Base-by-base conservation (phyloP, 2,329 filamentous ascomycete genomes). In the Dendrostoma leiphaemia region DNA sequence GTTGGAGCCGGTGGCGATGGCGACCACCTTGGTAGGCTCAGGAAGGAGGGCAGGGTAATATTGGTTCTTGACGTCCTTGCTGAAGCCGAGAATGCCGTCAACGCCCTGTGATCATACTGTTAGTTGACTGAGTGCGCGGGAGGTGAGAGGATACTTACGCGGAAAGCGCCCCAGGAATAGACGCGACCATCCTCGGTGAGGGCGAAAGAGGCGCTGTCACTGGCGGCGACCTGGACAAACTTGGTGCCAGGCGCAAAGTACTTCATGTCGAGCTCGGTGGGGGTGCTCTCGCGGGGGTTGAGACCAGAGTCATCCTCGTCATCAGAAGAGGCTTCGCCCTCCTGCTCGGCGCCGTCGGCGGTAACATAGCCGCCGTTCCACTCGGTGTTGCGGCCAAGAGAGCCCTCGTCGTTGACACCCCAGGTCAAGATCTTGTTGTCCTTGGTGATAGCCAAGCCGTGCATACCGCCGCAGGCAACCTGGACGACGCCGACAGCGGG, bases 341-440 rank as follows among this genome's bases (percentile, higher is more conserved):
- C 75, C 17, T 74, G 74, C 48, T 80, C 74, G 13, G 70, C 67
- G 13, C 83, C 79, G 10, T 51, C 75, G 8, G 78, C 80, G 19
- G 81, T 82, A 13, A 77, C 76, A 51, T 84, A 80, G 45, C 82
- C 82, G 45, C 83, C 83, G 2, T 82, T 79, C 74, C 82, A 83
- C 3, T 73, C 71, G 3, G 88, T 92, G 65, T 89, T 82, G 65
- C 90, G 80, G 38, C 90, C 90, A 34, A 95, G 79, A 8, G 90
- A 89, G 59, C 88, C 88, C 65, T 91, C 85, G 65, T 95, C 90
- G 67, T 94, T 94, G 62, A 94, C 90, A 51, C 90, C 90, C 90
- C 90, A 95, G 26, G 89, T 91, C 51, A 91, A 74, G 62, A 95
- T 88, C 72, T 85, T 86, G 76, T 91, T 90, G 69, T 93, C 87